Base-by-base conservation (phyloP, 2,329 filamentous ascomycete genomes). In the Penicillium concentricum region DNA sequence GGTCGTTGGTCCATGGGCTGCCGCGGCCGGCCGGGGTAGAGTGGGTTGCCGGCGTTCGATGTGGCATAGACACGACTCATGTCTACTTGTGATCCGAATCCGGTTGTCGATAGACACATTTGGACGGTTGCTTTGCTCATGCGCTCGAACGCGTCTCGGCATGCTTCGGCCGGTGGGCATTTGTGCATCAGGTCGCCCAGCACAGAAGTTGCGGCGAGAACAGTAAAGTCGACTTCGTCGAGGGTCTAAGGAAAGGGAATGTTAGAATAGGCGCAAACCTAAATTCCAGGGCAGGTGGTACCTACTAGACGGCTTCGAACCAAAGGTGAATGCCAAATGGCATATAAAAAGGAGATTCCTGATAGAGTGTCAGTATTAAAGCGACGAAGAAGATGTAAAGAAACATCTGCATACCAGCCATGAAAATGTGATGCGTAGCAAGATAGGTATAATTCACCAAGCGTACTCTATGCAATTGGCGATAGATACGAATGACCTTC, bases 171-270 rank as follows among this genome's bases (percentile, higher is more conserved):
- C 0, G 93, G 93, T 0, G 93, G 92, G 65, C 94, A 97, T 73
- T 96, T 96, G 64, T 95, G 90, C 63, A 95, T 92, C 61, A 97
- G 82, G 69, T 97, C 94, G 5, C 87, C 88, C 42, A 97, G 87
- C 9, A 97, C 92, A 2, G 93, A 97, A 47, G 91, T 97, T 22
- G 92, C 93, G 9, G 92, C 91, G 47, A 97, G 81, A 9, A 97
- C 90, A 0, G 93, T 97, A 67, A 96, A 96, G 72, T 97, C 93
- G n/a, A 97, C 92, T 72, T 97, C 93, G 68, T 97, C 92, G 78
- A 96, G 89, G 8, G 89, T 90, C 81, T 83, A 55, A 47, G n/a
- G 4, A 18, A 38, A 57, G 5, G 24, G 2, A 7, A 30, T 2
- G 47, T 68, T 34, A 65, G 60, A 32, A 55, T 46, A 24, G 51